Base-by-base conservation (phyloP, 108 stramenopile genomes). In the Cyclotella baltica region DNA sequence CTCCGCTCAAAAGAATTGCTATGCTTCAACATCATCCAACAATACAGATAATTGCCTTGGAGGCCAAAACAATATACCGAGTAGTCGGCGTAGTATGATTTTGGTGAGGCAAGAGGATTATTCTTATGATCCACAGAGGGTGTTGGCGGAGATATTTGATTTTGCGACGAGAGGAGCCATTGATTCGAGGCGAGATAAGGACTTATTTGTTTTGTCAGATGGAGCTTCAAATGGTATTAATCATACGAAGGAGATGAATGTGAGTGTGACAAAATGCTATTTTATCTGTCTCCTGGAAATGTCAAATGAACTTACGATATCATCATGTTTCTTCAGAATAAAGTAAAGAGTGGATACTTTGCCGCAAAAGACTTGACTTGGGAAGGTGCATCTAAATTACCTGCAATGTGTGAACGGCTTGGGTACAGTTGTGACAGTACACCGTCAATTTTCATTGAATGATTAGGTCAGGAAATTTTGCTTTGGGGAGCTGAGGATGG, bases 51-150 rank as follows among this genome's bases (percentile, higher is more conserved):
- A 75, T 56, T 75, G 74, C 46, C 74, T 75, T 38, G 74, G 63
- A 35, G 74, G 74, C 0, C 0, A 38, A 20, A 75, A 75, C 23
- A 36, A 20, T 16, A 75, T 75, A 35, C 25, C 74, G 1, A 56
- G 27, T 25, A 20, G 28, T 30, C 53, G 27, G 19, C 53, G 74
- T 27, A 75, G 65, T 62, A 65, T 75, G 63, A 23, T 75, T 3
- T 13, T 75, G n/a, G 74, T 75, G 15, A 50, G 74, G 10, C 43
- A 75, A 18, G 74, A 75, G 52, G 74, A 65, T 75, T 64, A 75
- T 18, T 50, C 47, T 34, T 43, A 66, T 43, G 29, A 64, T 55
- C 74, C 74, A 23, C 47, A 65, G 30, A 66, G 27, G 55, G 53
- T 66, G 22, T 46, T 75, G 28, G 74, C 74, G 3, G 40, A 66